These are phyloP conservation scores for Peronospora destructor DNA, from an alignment of 352 stramenopile species.

Conservation along the genomic window DNA sequence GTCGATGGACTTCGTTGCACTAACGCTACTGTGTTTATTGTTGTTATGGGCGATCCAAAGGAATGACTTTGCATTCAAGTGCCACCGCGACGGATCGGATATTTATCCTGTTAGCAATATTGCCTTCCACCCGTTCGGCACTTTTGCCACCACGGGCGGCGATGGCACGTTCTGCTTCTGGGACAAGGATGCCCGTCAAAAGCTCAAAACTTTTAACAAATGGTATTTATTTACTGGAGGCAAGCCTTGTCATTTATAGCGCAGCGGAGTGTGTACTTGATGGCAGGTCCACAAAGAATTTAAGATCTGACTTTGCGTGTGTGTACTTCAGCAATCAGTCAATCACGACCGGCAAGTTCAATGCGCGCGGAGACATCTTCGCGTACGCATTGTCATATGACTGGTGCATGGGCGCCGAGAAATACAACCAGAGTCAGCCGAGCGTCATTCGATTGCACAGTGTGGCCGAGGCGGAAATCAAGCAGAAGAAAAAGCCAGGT, in stretches of 20 bases:
- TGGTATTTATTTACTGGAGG: conserved; percentile 26
- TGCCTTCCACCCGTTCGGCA: conserved; percentile 89
- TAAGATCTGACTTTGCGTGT: conserved; percentile 4
- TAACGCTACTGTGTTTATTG: conserved; percentile 3
- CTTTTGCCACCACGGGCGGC: conserved; percentile 92
- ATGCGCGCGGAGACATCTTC: conserved; percentile 90
- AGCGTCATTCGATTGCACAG: conserved; percentile 93
- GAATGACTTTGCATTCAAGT: conserved; percentile 61
- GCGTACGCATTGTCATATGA: conserved; percentile 96
- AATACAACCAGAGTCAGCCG: conserved; percentile 78
- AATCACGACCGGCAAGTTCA: conserved; percentile 91
- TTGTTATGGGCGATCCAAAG: conserved; percentile 13
- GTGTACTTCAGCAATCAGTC: conserved; percentile 59
- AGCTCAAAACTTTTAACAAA: conserved; percentile 89
- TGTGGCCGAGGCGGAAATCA: conserved; percentile 91
- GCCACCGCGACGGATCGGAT: conserved; percentile 78
- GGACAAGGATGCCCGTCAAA: conserved; percentile 97
- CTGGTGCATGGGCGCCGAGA: conserved; percentile 91
- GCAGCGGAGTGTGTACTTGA: neutral
- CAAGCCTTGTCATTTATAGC: neutral
- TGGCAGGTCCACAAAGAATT: neutral
- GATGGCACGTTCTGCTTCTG: conserved; percentile 97
- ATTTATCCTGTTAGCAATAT: conserved; percentile 90
- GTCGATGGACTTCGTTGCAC: conserved; percentile 1
- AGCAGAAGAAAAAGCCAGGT: conserved; percentile 90